Evolutionary conservation across 768 basidiomycete species (phyloP), one percentile per base, ranked within the genome.

Genomic region (Lactifluus subvellereus): DNA sequence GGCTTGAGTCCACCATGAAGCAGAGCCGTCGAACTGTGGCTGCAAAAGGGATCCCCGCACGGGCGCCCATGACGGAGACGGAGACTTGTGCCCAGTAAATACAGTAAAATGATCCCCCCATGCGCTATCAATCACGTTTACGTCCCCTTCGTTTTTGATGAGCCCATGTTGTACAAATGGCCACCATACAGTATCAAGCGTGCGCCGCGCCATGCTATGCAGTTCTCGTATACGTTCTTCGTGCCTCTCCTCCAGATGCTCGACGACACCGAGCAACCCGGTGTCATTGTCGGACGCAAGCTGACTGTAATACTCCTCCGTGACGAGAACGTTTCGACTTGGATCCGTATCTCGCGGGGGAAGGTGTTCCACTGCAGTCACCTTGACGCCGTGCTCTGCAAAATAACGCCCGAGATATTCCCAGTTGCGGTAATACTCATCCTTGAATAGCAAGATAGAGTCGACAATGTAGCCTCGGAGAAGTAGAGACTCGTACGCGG

Each of bases 1-100:
- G 0, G 88, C 82, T 74, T 98, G 96, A 0, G 94, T 98, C 94
- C 96, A 98, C 96, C 96, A 98, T 11, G 94, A 96, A 0, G 95
- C 96, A 0, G 95, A 97, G 4, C 91, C 88, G 70, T 98, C 95
- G 67, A 94, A 83, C 67, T 91, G 84, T 6, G 84, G 80, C 56
- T 78, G 81, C 67, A 80, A 75, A 58, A 77, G 79, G 59, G 74
- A 84, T 66, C 71, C 52, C 33, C 57, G 9, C 53, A 66, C 32
- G 57, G 71, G 60, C 1, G 71, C 35, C 9, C 75, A 62, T n/a
- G 64, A 2, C 14, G 40, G 38, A 48, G 57, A 53, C 1, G 58
- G 47, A 18, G 64, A 51, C 54, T 59, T 68, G 43, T 65, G 72
- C 35, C 71, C 72, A 59, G 80, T 77, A 66, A 84, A 87, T 52